Evolutionary conservation across 2,329 filamentous ascomycete genomes (phyloP).

Genomic region (Apiospora aurea): DNA sequence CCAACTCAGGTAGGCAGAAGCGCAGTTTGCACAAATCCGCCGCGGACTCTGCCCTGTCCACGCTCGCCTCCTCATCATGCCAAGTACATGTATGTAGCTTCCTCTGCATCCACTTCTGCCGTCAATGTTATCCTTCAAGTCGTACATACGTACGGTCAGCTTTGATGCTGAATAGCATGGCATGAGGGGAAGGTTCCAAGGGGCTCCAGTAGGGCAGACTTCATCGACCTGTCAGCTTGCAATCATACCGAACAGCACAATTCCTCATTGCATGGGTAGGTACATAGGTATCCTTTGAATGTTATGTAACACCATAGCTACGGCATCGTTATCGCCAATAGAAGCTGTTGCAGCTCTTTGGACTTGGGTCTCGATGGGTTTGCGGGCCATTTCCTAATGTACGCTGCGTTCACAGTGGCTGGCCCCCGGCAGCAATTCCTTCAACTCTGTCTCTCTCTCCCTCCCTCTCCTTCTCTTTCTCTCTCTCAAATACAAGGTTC

Average conservation of each 20-base stretch:
- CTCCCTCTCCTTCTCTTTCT: too few relatives aligned
- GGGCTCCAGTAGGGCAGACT: not conserved
- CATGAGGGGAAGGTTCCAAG: not conserved
- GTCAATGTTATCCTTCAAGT: slow-evolving; percentile 16
- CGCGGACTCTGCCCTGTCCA: not conserved
- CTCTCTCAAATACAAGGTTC: not conserved
- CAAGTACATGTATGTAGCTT: too few relatives aligned
- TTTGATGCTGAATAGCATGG: not conserved
- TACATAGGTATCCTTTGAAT: not conserved
- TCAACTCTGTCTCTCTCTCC: not conserved
- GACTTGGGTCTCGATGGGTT: not conserved
- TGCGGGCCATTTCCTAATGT: not conserved
- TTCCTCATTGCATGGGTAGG: not conserved
- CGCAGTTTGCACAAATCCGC: not conserved
- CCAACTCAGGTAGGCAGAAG: not conserved
- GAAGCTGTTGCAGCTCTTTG: not conserved
- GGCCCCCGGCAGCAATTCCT: not conserved
- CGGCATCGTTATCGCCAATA: not conserved
- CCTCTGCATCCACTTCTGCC: not conserved
- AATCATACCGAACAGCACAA: not conserved
- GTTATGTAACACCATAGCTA: not conserved
- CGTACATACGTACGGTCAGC: not conserved
- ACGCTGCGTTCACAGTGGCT: not conserved
- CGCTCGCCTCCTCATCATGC: not conserved
- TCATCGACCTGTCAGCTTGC: slow-evolving; percentile 8